These are phyloP conservation scores for Kurtzmaniella fragi DNA, from an alignment of 805 yeast species.

Conservation along the genomic window DNA sequence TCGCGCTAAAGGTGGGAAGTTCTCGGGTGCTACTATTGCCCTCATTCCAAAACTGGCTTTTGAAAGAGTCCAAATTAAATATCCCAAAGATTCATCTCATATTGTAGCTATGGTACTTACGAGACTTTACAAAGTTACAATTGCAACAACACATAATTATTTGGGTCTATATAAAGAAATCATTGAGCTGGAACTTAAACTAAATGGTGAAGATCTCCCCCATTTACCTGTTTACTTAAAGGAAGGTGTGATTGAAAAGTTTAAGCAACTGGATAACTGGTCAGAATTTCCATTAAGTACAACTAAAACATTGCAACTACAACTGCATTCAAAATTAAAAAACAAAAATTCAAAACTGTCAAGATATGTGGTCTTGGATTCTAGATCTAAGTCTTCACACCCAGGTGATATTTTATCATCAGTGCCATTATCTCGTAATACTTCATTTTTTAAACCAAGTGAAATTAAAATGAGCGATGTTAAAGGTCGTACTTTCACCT, in stretches of 20 bases:
- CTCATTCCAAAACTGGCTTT: constrained; percentile 87
- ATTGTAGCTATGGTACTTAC: constrained; percentile 90
- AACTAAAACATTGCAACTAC: background rate
- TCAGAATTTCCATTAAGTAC: background rate
- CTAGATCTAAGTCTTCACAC: constrained; percentile 51
- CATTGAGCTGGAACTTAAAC: constrained; percentile 63
- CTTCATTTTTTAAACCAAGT: constrained; percentile 5
- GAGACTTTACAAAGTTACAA: constrained; percentile 82
- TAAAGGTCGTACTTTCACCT: constrained; percentile 41
- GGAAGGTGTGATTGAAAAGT: constrained; percentile 48
- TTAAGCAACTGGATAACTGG: constrained; percentile 11
- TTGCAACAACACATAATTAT: constrained; percentile 84
- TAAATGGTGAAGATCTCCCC: constrained; percentile 43
- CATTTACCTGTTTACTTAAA: constrained; percentile 59
- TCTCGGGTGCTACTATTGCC: constrained; percentile 66
- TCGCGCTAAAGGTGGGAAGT: constrained; percentile 8
- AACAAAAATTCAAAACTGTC: constrained; percentile 15
- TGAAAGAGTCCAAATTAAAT: constrained; percentile 60
- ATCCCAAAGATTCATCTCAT: constrained; percentile 88
- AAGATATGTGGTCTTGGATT: constrained; percentile 42
- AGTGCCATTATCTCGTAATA: constrained; percentile 58
- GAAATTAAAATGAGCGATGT: constrained; percentile 11
- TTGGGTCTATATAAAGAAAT: constrained; percentile 81
- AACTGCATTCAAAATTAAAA: constrained; percentile 1
- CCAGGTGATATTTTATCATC: constrained; percentile 86